phyloP scores from a whole-genome alignment of 2,329 filamentous ascomycete species.

The Raffaelea ambrosiae region DNA sequence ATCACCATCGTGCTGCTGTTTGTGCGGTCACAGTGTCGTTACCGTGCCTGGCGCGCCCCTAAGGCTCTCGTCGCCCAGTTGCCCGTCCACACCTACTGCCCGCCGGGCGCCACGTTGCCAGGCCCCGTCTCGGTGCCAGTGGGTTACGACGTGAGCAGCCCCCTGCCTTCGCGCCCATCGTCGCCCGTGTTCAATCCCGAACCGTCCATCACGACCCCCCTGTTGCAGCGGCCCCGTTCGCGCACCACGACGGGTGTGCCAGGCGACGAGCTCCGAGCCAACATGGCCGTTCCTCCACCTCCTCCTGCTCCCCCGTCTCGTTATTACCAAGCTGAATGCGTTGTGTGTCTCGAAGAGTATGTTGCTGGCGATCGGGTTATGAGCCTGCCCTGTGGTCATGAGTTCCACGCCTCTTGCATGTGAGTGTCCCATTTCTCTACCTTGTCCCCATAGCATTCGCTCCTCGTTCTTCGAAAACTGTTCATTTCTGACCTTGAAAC shows the following conservation, averaged over 20 bases:
- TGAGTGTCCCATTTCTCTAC: conserved; percentile 42
- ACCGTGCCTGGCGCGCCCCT: conserved; percentile 89
- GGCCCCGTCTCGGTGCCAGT: not conserved
- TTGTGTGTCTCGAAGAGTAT: conserved; percentile 95
- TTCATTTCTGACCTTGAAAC: conserved; percentile 5
- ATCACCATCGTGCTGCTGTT: conserved; percentile 84
- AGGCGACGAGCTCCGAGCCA: conserved; percentile 37
- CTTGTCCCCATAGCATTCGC: no score
- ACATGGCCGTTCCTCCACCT: conserved; percentile 33
- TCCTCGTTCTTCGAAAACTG: not conserved
- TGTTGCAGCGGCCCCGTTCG: conserved; percentile 64
- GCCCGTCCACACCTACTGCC: conserved; percentile 93
- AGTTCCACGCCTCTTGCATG: conserved; percentile 99
- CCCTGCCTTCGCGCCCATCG: conserved; percentile 43
- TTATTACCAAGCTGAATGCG: conserved; percentile 69
- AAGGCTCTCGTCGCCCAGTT: conserved; percentile 92
- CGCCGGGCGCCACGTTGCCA: conserved; percentile 39
- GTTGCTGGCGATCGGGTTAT: conserved; percentile 90
- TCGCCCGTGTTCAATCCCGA: conserved; percentile 41
- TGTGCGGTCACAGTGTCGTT: conserved; percentile 77
- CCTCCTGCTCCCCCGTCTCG: conserved; percentile 25
- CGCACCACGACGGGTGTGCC: conserved; percentile 54
- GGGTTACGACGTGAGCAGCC: conserved; percentile 4
- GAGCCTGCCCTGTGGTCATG: conserved; percentile 94
- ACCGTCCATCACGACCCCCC: conserved; percentile 59